Base-by-base conservation (phyloP, 2,329 filamentous ascomycete species). In the Camptophora hylomeconis region DNA sequence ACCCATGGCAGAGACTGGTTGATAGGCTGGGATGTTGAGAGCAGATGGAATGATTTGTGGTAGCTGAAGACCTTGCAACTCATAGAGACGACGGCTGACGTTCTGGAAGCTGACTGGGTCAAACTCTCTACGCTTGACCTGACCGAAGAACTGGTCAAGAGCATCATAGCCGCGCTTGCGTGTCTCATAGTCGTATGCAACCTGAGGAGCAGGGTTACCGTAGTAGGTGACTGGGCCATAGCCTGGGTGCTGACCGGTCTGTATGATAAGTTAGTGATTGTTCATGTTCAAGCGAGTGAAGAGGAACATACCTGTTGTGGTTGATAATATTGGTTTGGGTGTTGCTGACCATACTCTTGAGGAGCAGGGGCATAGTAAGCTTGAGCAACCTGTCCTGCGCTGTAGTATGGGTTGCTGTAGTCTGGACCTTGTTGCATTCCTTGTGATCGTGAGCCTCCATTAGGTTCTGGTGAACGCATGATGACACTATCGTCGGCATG, bases 401-500 rank as follows among this genome's bases (percentile, higher is more conserved):
- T 35, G 33, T 44, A 44, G 39, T 41, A 44, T 28, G 41, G 41
- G 35, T 32, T 31, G 37, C 37, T 35, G 33, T 41, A 41, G 28
- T 40, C 36, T 29, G 35, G 35, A 36, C 41, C 41, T 37, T 40
- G 38, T 27, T 37, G 36, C 30, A 44, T 33, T 24, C 41, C 41
- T 13, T 27, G 20, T 28, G 56, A 53, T 30, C 57, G 54, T 38
- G 58, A 47, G 22, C 52, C 48, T 29, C 53, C 48, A 44, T 65
- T 66, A 15, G 72, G 68, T 45, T 74, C 70, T 3, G 72, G 72
- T 24, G 72, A 76, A 45, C 70, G 66, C 37, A 72, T 63, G 38
- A 72, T 63, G 21, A 92, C 82, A 22, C 84, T 92, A 58, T 94
- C 87, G 50, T 95, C 87, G 46, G 87, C 87, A 52, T 95, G 87